These are phyloP conservation scores for Bombardia bombarda DNA, from an alignment of 495 filamentous ascomycete genomes.

Conservation along the genomic window DNA sequence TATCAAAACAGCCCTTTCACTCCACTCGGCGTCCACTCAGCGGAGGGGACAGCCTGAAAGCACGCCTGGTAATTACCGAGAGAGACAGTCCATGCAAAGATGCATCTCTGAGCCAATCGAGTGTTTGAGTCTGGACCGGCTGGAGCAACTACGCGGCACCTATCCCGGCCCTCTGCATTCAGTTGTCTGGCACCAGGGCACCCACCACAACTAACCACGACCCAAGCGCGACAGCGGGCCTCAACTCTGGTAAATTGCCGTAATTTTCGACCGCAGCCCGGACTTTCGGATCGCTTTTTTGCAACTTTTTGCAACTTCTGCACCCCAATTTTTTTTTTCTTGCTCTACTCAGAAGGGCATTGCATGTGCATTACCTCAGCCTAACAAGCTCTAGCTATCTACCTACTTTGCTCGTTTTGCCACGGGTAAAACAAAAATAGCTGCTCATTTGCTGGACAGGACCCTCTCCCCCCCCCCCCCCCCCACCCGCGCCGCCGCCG, in stretches of 20 bases:
- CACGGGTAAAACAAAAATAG: no score
- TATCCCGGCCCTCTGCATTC: neutral
- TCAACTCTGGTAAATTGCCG: neutral
- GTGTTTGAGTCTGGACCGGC: no score
- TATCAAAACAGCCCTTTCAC: no score
- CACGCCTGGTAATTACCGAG: no score
- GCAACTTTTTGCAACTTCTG: neutral
- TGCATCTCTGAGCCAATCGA: neutral
- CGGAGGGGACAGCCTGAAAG: no score
- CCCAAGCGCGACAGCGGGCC: conserved; percentile 10
- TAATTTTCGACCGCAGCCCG: neutral
- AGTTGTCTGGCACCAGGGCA: neutral
- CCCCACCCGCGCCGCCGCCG: conserved; percentile 1
- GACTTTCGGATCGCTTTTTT: neutral
- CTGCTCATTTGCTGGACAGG: neutral
- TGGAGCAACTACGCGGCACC: neutral
- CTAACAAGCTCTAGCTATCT: no score
- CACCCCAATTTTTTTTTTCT: no score
- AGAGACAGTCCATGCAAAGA: no score
- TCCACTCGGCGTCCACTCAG: no score
- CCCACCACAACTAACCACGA: neutral
- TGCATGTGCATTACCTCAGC: no score
- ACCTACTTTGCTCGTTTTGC: no score
- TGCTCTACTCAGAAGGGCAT: no score
- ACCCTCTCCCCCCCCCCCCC: neutral